Evolutionary conservation across 2,329 filamentous ascomycete species (phyloP).

Genomic region (Fusarium sp.): DNA sequence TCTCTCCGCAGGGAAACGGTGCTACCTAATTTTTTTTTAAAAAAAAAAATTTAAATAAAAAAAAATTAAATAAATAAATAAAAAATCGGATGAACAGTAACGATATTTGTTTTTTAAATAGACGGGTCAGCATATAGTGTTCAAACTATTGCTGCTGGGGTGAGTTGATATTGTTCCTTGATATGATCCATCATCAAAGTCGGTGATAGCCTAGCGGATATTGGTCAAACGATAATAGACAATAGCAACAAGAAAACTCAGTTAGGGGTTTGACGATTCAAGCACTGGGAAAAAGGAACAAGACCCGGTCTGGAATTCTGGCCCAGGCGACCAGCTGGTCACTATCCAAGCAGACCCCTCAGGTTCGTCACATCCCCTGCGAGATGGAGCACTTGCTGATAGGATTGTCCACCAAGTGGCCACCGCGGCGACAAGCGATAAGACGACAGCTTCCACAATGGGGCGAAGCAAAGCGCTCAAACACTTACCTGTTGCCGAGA

Average conservation of each 20-base stretch:
- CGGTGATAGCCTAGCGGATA: not conserved
- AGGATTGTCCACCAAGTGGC: slow-evolving; percentile 23
- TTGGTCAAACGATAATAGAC: not conserved
- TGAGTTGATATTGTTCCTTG: not conserved
- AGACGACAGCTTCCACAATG: slow-evolving; percentile 30
- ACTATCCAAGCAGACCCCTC: slow-evolving; percentile 34
- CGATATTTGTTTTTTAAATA: not conserved
- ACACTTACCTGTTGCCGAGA: slow-evolving; percentile 3
- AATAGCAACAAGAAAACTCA: not conserved
- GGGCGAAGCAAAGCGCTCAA: slow-evolving; percentile 12
- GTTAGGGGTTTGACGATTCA: not conserved
- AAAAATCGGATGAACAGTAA: not conserved
- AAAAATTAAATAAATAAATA: too few relatives aligned
- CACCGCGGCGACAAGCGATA: slow-evolving; percentile 21
- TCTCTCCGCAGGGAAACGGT: not conserved
- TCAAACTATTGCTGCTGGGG: not conserved
- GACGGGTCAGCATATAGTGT: not conserved
- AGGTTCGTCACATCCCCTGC: slow-evolving; percentile 42
- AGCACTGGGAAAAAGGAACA: not conserved
- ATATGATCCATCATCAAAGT: not conserved
- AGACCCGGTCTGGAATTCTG: not conserved
- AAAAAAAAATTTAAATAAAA: too few relatives aligned
- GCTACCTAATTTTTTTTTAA: not conserved
- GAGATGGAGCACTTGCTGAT: slow-evolving; percentile 11
- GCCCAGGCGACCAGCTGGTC: not conserved